Percentiles rank a stretch among this genome's conserved stretches.
Evolutionary conservation across 176 grass and related monocot genomes (phyloP).

Genomic region (Triticum aestivum): DNA sequence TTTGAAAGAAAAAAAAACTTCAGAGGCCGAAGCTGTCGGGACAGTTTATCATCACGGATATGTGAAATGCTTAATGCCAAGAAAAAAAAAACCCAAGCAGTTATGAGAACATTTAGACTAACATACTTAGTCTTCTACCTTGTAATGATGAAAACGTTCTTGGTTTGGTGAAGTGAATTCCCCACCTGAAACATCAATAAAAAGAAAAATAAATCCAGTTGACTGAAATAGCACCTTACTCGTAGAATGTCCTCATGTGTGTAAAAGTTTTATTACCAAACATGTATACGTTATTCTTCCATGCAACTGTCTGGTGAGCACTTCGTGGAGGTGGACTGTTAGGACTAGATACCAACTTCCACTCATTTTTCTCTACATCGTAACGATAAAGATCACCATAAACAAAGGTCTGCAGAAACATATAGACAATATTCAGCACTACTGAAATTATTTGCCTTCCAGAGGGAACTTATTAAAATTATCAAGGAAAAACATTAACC

Average conservation of each 20-base stretch:
- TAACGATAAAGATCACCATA: slow-evolving; percentile 98
- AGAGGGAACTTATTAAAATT: not conserved
- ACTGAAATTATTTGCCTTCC: not conserved
- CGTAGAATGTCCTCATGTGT: slow-evolving; percentile 14
- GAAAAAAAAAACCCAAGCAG: not conserved
- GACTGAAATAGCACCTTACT: slow-evolving; percentile 19
- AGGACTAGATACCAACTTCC: slow-evolving; percentile 94
- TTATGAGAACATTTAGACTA: slow-evolving; percentile 1
- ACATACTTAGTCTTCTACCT: slow-evolving; percentile 46
- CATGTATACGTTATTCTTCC: slow-evolving; percentile 96
- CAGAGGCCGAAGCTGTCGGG: not conserved
- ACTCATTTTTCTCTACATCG: slow-evolving; percentile 97
- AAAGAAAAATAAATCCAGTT: not conserved
- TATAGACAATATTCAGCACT: not conserved
- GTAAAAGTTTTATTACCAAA: slow-evolving; percentile 67
- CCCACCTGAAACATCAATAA: slow-evolving; percentile 56
- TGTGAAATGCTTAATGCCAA: slow-evolving; percentile 15
- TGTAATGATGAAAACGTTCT: slow-evolving; percentile 98
- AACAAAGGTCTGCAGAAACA: slow-evolving; percentile 83
- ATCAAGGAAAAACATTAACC: not conserved
- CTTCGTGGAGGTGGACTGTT: slow-evolving; percentile 97
- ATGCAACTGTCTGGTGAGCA: slow-evolving; percentile 91
- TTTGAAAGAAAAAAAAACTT: not conserved
- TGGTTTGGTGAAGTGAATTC: slow-evolving; percentile 99
- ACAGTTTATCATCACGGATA: not conserved